Conservation (phyloP, 768 basidiomycete species). For the Suillus cothurnatus region DNA sequence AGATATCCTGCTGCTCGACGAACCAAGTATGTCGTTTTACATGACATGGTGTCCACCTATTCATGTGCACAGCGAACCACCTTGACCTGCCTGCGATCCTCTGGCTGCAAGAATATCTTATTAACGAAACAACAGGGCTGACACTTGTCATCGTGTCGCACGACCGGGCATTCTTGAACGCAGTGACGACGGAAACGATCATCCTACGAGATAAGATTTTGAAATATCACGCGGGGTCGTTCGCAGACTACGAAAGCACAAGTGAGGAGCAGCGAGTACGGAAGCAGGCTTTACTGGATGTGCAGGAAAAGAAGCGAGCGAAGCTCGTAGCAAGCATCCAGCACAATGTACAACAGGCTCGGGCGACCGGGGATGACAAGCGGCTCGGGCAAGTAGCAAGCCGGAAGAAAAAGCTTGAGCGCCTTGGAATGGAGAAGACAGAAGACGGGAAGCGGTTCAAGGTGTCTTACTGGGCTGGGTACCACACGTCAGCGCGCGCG, state of each 20-base stretch:
- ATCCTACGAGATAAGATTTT: constrained; percentile 56
- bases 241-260: constrained; percentile 50
- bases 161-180: constrained; percentile 63
- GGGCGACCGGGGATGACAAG: constrained; percentile 64
- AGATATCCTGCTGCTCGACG: constrained; percentile 62
- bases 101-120: constrained; percentile 56
- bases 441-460: constrained; percentile 53
- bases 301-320: constrained; percentile 44
- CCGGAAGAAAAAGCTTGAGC: constrained; percentile 58
- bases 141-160: constrained; percentile 69
- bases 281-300: constrained; percentile 47
- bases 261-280: constrained; percentile 48
- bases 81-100: constrained; percentile 53
- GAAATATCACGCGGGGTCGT: constrained; percentile 58
- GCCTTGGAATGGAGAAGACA: constrained; percentile 13
- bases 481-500: constrained; percentile 33
- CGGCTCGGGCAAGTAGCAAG: constrained; percentile 52
- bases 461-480: constrained; percentile 53
- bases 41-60: background rate
- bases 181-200: constrained; percentile 61
- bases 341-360: constrained; percentile 50
- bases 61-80: constrained; percentile 34
- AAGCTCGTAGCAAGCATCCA: constrained; percentile 59
- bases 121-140: constrained; percentile 33
- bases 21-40: constrained; percentile 42